phyloP scores from a whole-genome alignment of 1,284 basidiomycete species.

The Heliocybe sulcata region DNA sequence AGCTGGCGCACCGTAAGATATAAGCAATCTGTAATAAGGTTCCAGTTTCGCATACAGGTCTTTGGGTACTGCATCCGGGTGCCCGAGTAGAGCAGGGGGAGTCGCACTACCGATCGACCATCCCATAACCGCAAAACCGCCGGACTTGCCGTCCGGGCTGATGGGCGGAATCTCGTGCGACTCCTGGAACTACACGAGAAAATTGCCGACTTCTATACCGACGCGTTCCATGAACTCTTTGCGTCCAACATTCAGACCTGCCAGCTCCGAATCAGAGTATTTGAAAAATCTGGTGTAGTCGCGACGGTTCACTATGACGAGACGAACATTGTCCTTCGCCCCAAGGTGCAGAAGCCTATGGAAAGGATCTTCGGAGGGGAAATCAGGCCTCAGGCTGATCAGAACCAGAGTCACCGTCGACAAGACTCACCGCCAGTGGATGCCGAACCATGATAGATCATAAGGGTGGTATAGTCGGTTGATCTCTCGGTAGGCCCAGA shows the following conservation, averaged over 20 bases:
- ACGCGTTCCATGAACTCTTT: not conserved
- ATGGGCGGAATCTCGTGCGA: not conserved
- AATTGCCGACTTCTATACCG: not conserved
- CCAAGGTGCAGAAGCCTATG: not conserved
- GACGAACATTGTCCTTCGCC: not conserved
- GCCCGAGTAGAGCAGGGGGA: not conserved
- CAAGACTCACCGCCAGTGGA: constrained; percentile 2
- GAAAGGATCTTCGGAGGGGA: not conserved
- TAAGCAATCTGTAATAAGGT: not conserved
- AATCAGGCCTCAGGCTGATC: not conserved
- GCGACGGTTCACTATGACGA: not conserved
- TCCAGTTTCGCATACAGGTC: not conserved
- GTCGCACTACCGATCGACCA: not conserved
- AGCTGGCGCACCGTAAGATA: not conserved
- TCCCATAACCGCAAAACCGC: constrained; percentile 1
- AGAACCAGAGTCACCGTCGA: not conserved
- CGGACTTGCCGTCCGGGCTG: not conserved
- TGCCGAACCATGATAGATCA: constrained; percentile 1
- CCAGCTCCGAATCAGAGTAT: not conserved
- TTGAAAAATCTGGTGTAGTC: not conserved
- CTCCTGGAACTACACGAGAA: not conserved
- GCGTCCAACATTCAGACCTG: not conserved
- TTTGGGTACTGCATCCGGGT: not conserved
- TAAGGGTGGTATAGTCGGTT: not conserved
- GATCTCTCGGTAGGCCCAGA: not conserved